Evolutionary conservation across 1,284 basidiomycete species (phyloP), one percentile per base, ranked within the genome.

Genomic region (Tetrapyrgos nigripes): DNA sequence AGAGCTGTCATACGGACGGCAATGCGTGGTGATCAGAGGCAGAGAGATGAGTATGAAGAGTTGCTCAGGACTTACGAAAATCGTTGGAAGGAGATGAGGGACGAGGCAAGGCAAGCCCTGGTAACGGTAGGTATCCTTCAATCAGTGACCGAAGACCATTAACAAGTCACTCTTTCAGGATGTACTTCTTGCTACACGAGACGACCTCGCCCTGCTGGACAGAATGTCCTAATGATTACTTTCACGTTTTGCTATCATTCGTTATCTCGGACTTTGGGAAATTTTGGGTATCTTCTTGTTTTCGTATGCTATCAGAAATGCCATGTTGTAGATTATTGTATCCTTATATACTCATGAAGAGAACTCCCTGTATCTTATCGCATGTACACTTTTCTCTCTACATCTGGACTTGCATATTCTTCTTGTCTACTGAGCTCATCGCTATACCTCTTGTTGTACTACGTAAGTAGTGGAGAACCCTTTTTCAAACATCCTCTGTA

Each of bases 41-140:
- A 77, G 61, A 73, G 79, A 62, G 75, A 76, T 40, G 81, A 83
- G 57, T 85, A 83, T 64, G 82, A 81, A 56, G 78, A 78, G 31
- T 61, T 86, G 19, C 55, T 86, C 64, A 74, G 76, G 35, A 78
- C 75, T 5, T 86, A 86, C 64, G 85, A 86, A 63, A 73, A 78
- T 8, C 70, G 84, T 50, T 86, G 85, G 85, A 86, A 85, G 65
- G 84, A 87, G 64, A 85, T 87, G 59, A 83, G 83, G 64, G 84
- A 86, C 61, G 85, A 86, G 66, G 76, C 81, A 8, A 72, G 85
- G 57, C 85, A 87, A 66, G 78, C 79, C 1, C 74, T 85, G 58
- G 83, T 85, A 17, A 81, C 82, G 56, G 83, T 83, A 48, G 64
- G 79, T 40, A 40, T 9, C 61, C n/a, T 37, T 58, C 48, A 53